Evolutionary conservation across 345 rosid species (phyloP).

Genomic region (Nasturtium officinale): DNA sequence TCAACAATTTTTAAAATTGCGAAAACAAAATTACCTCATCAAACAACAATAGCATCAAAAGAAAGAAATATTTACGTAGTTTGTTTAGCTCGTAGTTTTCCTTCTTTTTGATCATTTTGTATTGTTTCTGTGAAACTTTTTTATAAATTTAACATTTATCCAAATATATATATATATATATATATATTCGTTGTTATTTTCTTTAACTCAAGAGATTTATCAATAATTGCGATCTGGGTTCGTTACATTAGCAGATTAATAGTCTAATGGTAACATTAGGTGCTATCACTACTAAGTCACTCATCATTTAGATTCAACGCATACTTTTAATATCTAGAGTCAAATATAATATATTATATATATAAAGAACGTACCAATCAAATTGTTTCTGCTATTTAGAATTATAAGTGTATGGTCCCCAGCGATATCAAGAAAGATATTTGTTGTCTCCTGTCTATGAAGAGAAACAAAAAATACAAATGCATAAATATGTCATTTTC

Average conservation of each 20-base stretch:
- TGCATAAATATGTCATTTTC: neutral
- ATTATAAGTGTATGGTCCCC: conserved; percentile 15
- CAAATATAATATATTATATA: neutral
- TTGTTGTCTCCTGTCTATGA: conserved; percentile 26
- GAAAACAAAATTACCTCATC: neutral
- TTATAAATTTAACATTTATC: too few species aligned
- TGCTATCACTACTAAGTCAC: neutral
- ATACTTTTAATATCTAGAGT: neutral
- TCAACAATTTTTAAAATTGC: neutral
- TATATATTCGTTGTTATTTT: too few species aligned
- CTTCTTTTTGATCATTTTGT: too few species aligned
- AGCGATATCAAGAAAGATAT: conserved; percentile 29
- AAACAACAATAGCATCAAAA: neutral
- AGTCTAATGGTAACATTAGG: neutral
- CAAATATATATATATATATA: too few species aligned
- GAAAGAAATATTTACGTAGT: too few species aligned
- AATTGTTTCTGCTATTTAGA: neutral
- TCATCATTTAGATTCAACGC: neutral
- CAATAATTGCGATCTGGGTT: too few species aligned
- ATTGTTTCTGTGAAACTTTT: too few species aligned
- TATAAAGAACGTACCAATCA: neutral
- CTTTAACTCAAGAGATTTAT: too few species aligned
- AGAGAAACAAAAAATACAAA: conserved; percentile 1
- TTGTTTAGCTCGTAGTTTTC: too few species aligned
- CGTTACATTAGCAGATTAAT: neutral